Evolutionary conservation across 306 rosid species (phyloP).

Genomic region (Cicer judaicum): DNA sequence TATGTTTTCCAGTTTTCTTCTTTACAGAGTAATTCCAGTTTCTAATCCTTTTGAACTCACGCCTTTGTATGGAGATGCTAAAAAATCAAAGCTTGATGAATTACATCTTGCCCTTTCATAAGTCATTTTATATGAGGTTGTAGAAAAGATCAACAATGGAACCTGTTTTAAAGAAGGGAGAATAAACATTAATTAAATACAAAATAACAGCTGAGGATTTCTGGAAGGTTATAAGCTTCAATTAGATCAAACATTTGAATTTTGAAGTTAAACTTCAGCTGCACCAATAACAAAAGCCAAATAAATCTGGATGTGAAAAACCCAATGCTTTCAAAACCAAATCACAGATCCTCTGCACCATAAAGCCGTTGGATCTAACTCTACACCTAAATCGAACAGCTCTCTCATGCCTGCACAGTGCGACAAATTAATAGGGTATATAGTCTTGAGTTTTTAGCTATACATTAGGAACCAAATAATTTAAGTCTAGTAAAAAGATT

Average conservation of each 20-base stretch:
- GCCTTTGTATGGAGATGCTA: conserved; percentile 42
- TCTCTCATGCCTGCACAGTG: background rate
- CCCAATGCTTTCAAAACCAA: background rate
- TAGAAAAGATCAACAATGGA: conserved; percentile 47
- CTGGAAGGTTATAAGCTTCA: conserved; percentile 11
- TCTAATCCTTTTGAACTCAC: conserved; percentile 51
- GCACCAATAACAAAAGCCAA: conserved; percentile 37
- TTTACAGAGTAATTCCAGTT: conserved; percentile 60
- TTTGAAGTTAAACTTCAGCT: conserved; percentile 15
- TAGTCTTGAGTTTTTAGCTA: background rate
- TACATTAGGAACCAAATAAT: conserved; percentile 2
- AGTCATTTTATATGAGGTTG: conserved; percentile 46
- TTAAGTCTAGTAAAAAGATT: background rate
- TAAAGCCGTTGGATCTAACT: background rate
- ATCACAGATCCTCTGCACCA: background rate
- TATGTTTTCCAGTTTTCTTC: conserved; percentile 52
- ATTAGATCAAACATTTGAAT: conserved; percentile 9
- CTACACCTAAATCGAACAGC: background rate
- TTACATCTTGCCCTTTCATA: conserved; percentile 43
- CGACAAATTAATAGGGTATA: background rate
- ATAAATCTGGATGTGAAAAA: background rate
- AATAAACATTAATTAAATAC: conserved; percentile 20
- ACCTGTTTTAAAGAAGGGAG: conserved; percentile 47
- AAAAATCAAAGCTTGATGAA: conserved; percentile 43
- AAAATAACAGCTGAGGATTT: conserved; percentile 33